Evolutionary conservation across 768 basidiomycete species (phyloP).

Genomic region (Podaxis sp.): DNA sequence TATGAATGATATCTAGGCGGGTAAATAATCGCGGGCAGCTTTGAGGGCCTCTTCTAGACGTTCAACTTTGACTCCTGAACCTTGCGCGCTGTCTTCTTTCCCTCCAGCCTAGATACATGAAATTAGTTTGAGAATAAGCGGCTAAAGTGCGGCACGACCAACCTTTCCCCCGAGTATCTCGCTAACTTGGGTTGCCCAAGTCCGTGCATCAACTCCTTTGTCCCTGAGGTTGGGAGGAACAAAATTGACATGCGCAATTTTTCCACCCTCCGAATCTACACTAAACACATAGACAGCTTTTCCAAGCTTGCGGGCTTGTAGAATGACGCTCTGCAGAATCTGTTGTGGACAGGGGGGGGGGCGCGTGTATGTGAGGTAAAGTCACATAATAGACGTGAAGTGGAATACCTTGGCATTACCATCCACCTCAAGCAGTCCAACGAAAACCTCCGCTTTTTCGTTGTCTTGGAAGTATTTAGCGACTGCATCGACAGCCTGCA

Average conservation of each 20-base stretch:
- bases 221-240: constrained; percentile 59
- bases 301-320: constrained; percentile 75
- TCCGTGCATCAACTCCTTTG: constrained; percentile 76
- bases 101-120: constrained; percentile 73
- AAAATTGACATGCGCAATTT: constrained; percentile 87
- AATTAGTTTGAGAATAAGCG: constrained; percentile 5
- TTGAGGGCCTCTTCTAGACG: constrained; percentile 68
- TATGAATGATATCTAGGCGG: not conserved
- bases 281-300: constrained; percentile 92
- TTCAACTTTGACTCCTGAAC: constrained; percentile 69
- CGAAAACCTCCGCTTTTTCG: constrained; percentile 65
- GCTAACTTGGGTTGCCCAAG: constrained; percentile 81
- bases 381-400: not conserved
- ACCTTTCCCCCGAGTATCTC: constrained; percentile 92
- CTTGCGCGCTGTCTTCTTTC: constrained; percentile 90
- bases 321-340: constrained; percentile 74
- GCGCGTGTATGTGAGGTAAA: constrained; percentile 2
- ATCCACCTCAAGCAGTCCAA: constrained; percentile 71
- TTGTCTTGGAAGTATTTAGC: constrained; percentile 77
- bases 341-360: constrained; percentile 24
- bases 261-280: constrained; percentile 63
- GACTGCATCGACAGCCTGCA: constrained; percentile 69
- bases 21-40: constrained; percentile 47
- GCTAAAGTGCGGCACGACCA: constrained; percentile 16
- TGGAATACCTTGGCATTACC: constrained; percentile 79